Evolutionary conservation across 2,329 filamentous ascomycete species (phyloP), one percentile per base, ranked within the genome.

Genomic region (Aspergillus fijiensis): DNA sequence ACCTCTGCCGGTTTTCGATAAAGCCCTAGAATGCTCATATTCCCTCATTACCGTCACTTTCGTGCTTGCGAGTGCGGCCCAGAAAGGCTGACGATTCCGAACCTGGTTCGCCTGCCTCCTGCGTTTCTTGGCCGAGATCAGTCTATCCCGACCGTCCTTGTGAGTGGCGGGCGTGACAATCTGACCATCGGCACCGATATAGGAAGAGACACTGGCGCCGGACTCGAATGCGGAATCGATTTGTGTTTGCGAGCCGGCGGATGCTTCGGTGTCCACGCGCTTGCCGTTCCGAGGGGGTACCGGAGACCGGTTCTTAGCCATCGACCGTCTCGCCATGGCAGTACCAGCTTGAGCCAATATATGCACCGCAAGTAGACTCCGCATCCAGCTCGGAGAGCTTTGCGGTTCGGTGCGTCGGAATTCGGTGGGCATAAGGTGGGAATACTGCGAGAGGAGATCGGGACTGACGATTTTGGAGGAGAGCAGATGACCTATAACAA

Each of bases 41-140:
- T 92, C 93, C 79, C 96, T 95, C 72, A 96, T 88, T 78, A 96
- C 92, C 69, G 95, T 94, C 74, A 97, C 93, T 82, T 97, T 97
- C 72, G 93, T 96, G 79, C 92, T 96, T 55, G 93, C 93, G 68
- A 97, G 85, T 51, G 93, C 93, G 65, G 93, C 92, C 93, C 93
- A 97, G 65, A 97, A 85, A 52, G 93, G 93, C 78, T 97, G 93
- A 72, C 92, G 88, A 74, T 92, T 91, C 75, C 93, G 85, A 67
- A 96, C 92, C 76, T 95, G 91, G 60, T 92, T 92, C 72, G 91
- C 94, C 78, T 96, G 92, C 79, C 95, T 94, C 78, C 90, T 87
- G 79, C 91, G 89, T 80, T 92, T 95, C 78, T 95, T 96, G 64
- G 84, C 86, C 65, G 77, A 79, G 72, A 87, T 80, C 79, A 85